Conservation (phyloP, 495 filamentous ascomycete genomes). For the Podospora australis region DNA sequence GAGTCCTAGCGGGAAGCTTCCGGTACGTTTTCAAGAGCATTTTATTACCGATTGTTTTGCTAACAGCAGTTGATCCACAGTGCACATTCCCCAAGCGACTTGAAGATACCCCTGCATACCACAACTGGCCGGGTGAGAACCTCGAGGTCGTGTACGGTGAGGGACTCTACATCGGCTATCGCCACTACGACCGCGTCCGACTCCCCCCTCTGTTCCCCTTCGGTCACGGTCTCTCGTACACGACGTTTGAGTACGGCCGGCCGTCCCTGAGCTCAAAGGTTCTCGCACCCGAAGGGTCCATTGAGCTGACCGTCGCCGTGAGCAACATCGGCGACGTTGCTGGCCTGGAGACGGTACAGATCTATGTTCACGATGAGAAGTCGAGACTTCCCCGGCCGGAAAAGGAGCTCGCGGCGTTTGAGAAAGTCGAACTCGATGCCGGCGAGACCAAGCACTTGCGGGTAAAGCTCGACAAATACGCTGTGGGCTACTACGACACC, state of each 20-base stretch:
- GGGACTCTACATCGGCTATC: slow-evolving; percentile 77
- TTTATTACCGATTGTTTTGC: neutral
- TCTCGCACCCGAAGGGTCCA: slow-evolving; percentile 44
- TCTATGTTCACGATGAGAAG: slow-evolving; percentile 59
- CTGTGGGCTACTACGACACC: slow-evolving; percentile 78
- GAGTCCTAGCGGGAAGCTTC: slow-evolving; percentile 83
- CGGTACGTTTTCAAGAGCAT: slow-evolving; percentile 35
- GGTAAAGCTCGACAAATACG: slow-evolving; percentile 63
- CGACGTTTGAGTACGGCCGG: slow-evolving; percentile 62
- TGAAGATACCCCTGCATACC: slow-evolving; percentile 74
- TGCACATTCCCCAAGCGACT: slow-evolving; percentile 64
- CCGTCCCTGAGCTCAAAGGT: slow-evolving; percentile 46
- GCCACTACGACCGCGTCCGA: slow-evolving; percentile 69
- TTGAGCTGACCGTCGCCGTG: slow-evolving; percentile 58
- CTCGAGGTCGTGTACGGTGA: slow-evolving; percentile 75
- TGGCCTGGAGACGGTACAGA: slow-evolving; percentile 73
- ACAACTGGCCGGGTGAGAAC: slow-evolving; percentile 81
- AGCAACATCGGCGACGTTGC: slow-evolving; percentile 59
- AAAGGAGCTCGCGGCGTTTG: slow-evolving; percentile 74
- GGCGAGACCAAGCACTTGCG: slow-evolving; percentile 64
- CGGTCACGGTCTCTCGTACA: slow-evolving; percentile 79
- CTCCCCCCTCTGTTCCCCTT: slow-evolving; percentile 68
- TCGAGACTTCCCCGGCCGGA: slow-evolving; percentile 58
- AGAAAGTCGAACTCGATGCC: slow-evolving; percentile 64
- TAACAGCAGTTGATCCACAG: slow-evolving; percentile 13